These are phyloP conservation scores for Lepidium africanum DNA, from an alignment of 345 rosid species.

Conservation along the genomic window DNA sequence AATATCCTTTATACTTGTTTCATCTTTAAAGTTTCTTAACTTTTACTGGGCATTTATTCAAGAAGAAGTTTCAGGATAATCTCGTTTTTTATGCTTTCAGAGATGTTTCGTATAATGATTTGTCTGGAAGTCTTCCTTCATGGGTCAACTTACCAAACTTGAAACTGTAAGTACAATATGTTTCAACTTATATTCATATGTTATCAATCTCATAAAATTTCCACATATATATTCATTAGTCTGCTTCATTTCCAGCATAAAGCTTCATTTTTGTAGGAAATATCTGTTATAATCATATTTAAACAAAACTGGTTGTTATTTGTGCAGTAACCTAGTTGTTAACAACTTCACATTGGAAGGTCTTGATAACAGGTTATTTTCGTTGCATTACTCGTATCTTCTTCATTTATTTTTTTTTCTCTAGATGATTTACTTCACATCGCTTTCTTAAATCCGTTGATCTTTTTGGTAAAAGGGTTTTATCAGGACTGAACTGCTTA, in stretches of 20 bases:
- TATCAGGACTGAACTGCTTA: slow-evolving; percentile 50
- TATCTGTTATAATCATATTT: not conserved
- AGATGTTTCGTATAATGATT: slow-evolving; percentile 55
- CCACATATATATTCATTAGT: not conserved
- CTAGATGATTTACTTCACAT: too few relatives aligned
- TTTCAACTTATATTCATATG: not conserved
- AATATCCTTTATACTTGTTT: not conserved
- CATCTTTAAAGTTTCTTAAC: not conserved
- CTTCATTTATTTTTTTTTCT: too few relatives aligned
- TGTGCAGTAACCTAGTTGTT: slow-evolving; percentile 62
- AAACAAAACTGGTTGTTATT: not conserved
- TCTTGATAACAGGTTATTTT: too few relatives aligned
- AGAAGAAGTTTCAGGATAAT: not conserved
- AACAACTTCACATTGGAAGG: slow-evolving; percentile 48
- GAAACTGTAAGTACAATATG: slow-evolving; percentile 38
- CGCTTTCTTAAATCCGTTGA: not conserved
- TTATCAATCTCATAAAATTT: not conserved
- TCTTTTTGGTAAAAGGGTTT: slow-evolving; percentile 21
- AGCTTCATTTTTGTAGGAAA: not conserved
- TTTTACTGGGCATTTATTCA: not conserved
- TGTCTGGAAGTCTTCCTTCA: slow-evolving; percentile 53
- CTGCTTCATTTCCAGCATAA: slow-evolving; percentile 1
- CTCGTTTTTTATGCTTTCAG: slow-evolving; percentile 25
- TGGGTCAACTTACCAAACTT: slow-evolving; percentile 42
- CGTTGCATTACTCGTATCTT: too few relatives aligned